Base-by-base conservation (phyloP, 805 yeast genomes). In the Yarrowia sp. region DNA sequence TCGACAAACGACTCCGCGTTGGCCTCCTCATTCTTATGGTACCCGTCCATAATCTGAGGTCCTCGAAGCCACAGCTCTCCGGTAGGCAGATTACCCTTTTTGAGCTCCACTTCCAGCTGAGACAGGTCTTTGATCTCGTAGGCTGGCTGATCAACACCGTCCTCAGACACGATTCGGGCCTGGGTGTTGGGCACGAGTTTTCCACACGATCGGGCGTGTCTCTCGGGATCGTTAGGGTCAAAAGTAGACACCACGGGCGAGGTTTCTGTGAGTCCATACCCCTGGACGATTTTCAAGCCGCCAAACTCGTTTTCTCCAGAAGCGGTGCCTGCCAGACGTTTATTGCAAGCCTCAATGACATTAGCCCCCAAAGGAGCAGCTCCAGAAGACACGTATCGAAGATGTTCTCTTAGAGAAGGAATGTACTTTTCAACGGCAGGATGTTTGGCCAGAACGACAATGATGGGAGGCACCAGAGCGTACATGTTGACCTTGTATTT, bases 21-120 rank as follows among this genome's bases (percentile, higher is more conserved):
- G 63, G 85, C 87, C 66, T 83, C 83, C 9, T 78, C 78, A 70
- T 83, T 80, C 65, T 83, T 79, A 77, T 77, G 86, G 76, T 86
- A 86, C 32, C 82, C 81, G 49, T 74, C 70, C 74, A 86, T 85
- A n/a, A 85, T 79, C 69, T 85, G 87, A 1, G 86, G 84, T 1
- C 89, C 89, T 26, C 85, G 73, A 16, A 86, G 74, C 72, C 83
- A 77, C 53, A 86, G 74, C 72, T 86, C 89, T 11, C 88, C 88
- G 26, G 78, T 50, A 8, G 70, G 67, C 8, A 63, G 40, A 4
- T 22, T 40, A 12, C 67, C 67, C 56, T 63, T 48, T 14, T 63
- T 63, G 40, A 63, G 46, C 40, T 63, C 67, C 0, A 22, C 46
- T 8, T 63, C 67, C n/a, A 63, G 38, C 40, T 48, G 38, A 38